Evolutionary conservation across 768 basidiomycete species (phyloP).

Genomic region (Tricholoma saponaceum): DNA sequence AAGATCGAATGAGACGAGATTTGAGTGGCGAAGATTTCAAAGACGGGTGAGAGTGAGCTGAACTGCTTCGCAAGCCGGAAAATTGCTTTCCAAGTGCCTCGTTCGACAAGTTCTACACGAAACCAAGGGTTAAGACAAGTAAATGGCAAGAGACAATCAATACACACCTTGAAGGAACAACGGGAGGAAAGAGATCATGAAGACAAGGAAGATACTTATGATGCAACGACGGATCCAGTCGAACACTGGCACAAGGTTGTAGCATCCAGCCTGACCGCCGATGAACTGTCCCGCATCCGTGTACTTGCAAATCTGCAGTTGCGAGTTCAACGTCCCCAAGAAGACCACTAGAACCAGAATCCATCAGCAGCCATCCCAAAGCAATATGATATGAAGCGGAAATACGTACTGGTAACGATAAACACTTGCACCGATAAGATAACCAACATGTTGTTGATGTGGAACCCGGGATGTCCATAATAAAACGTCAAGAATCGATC

Average conservation of each 20-base stretch:
- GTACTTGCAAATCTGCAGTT: slow-evolving; percentile 78
- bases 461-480: slow-evolving; percentile 99
- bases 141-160: not conserved
- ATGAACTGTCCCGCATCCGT: slow-evolving; percentile 66
- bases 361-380: slow-evolving; percentile 1
- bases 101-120: slow-evolving; percentile 82
- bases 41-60: slow-evolving; percentile 87
- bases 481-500: slow-evolving; percentile 99
- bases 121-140: slow-evolving; percentile 8
- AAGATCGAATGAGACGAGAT: slow-evolving; percentile 98
- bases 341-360: slow-evolving; percentile 68
- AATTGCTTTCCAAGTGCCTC: slow-evolving; percentile 89
- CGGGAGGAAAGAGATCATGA: slow-evolving; percentile 94
- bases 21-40: slow-evolving; percentile 98
- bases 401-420: slow-evolving; percentile 76
- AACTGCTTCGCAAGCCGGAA: slow-evolving; percentile 94
- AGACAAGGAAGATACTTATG: slow-evolving; percentile 97
- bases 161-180: slow-evolving; percentile 87
- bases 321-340: slow-evolving; percentile 86
- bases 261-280: slow-evolving; percentile 83
- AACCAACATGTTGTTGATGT: slow-evolving; percentile 99
- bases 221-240: slow-evolving; percentile 96
- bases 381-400: not conserved
- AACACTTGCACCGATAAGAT: slow-evolving; percentile 96
- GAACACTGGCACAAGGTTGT: slow-evolving; percentile 91